Base-by-base conservation (phyloP, 306 rosid species). In the Vigna hirtella region DNA sequence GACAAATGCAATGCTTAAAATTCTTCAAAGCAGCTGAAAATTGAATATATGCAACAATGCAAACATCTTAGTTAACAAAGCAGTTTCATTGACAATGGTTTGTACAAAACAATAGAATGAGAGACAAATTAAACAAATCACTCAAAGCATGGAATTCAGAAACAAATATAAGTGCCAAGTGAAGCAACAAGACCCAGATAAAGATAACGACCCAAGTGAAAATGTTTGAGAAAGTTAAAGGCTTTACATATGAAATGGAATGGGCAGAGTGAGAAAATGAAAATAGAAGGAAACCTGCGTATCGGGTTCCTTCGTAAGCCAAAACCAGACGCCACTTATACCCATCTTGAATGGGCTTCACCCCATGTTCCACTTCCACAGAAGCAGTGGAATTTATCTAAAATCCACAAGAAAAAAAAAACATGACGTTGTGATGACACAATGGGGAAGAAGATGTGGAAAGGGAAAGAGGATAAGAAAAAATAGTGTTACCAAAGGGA, bases 251-350 rank as follows among this genome's bases (percentile, higher is more conserved):
- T 26, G 77, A 77, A 83, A 56, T 43, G n/a, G 34, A 66, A 38
- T 26, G 64, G n/a, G 15, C 18, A 36, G 64, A 59, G 18, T 18
- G 57, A 9, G 67, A 77, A 58, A 65, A 30, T 20, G 65, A 38
- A 12, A 72, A 51, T 76, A 10, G 63, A 77, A 73, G 71, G 18
- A 70, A 71, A 87, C 98, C 98, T 81, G 97, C 77, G 57, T 93
- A 93, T 1, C 81, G 78, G 42, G 98, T 93, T 56, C 97, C 98
- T 20, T 93, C 98, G 69, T 90, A 93, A 10, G 97, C 88, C 81
- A 93, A 76, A 78, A 91, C 79, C 70, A 93, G 73, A 40, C 98
- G 97, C 98, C 98, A 93, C 42, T 93, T 93, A 70, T 77, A 88
- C 61, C 76, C 83, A 7, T 79, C 77, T 79, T 55, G 79, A 56